Conservation (phyloP, 1,284 basidiomycete genomes). For the Trichosporon coremiiforme region DNA sequence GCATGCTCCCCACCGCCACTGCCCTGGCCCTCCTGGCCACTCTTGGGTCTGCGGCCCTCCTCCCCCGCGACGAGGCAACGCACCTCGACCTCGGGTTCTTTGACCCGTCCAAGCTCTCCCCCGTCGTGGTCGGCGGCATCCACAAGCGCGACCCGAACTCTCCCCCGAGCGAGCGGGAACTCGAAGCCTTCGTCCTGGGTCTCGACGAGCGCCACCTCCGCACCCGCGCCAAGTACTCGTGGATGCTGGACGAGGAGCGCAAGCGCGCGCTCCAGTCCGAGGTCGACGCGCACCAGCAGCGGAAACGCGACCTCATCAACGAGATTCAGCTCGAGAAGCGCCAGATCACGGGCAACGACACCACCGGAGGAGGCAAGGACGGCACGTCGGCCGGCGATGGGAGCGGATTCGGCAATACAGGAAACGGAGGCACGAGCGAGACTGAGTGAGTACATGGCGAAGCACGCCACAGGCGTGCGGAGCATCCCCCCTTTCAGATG, state of each 20-base stretch:
- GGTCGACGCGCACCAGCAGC: neutral
- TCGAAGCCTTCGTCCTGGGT: slow-evolving; percentile 2
- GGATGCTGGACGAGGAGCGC: neutral
- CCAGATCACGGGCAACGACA: slow-evolving; percentile 9
- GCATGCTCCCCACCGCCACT: neutral
- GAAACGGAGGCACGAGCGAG: neutral
- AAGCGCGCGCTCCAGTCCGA: neutral
- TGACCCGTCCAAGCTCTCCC: neutral
- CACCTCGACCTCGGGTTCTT: slow-evolving; percentile 4
- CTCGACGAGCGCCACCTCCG: slow-evolving; percentile 18
- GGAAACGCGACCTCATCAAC: neutral
- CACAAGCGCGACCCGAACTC: neutral
- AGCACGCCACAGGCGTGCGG: too few relatives aligned
- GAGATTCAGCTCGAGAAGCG: neutral
- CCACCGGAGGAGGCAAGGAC: neutral
- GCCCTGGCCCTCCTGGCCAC: neutral
- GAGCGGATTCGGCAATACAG: neutral
- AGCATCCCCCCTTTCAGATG: too few relatives aligned
- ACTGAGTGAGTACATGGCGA: slow-evolving; percentile 7
- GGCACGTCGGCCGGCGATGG: neutral
- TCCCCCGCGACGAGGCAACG: neutral
- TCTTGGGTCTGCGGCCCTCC: neutral
- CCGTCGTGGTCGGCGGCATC: neutral
- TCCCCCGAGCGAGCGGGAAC: neutral
- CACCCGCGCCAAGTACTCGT: neutral